phyloP scores from a whole-genome alignment of 495 filamentous ascomycete species.

The Talaromyces thailandensis region DNA sequence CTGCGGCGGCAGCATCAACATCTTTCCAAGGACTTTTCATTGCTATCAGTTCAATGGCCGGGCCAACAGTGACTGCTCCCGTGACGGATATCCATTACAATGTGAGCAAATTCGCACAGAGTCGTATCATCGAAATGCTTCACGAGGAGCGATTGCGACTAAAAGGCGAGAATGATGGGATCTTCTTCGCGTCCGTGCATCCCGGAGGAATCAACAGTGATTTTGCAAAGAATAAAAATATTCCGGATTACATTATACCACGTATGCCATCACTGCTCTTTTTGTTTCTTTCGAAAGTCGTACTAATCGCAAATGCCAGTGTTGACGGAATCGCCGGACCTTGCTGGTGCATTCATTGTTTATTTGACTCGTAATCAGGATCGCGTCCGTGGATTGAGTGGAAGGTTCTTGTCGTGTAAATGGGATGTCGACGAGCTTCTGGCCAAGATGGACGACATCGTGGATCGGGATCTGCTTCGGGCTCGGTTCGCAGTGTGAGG shows the following conservation, averaged over 20 bases:
- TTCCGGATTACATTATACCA: not conserved
- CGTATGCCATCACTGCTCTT: constrained; percentile 8
- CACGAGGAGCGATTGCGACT: constrained; percentile 23
- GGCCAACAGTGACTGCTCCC: constrained; percentile 12
- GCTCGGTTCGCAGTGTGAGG: constrained; percentile 2
- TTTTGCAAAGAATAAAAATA: constrained; percentile 8
- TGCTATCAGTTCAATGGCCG: constrained; percentile 18
- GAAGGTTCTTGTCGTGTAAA: constrained; percentile 25
- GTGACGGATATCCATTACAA: constrained; percentile 21
- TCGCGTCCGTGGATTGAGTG: constrained; percentile 15
- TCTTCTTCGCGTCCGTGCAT: constrained; percentile 32
- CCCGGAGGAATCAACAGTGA: constrained; percentile 41
- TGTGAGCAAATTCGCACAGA: constrained; percentile 30
- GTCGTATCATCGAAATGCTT: constrained; percentile 35
- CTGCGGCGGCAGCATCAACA: constrained; percentile 1
- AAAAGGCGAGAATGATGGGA: constrained; percentile 16
- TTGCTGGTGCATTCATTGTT: constrained; percentile 28
- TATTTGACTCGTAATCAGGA: constrained; percentile 21
- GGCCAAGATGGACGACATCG: constrained; percentile 29
- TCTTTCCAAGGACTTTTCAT: constrained; percentile 14
- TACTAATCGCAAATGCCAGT: constrained; percentile 7
- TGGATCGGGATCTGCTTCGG: constrained; percentile 16
- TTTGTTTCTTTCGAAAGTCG: not conserved
- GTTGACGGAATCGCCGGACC: constrained; percentile 24
- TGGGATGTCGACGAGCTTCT: constrained; percentile 37